Evolutionary conservation across 2,329 filamentous ascomycete genomes (phyloP), one percentile per base, ranked within the genome.

Genomic region (Aspergillus japonicus): DNA sequence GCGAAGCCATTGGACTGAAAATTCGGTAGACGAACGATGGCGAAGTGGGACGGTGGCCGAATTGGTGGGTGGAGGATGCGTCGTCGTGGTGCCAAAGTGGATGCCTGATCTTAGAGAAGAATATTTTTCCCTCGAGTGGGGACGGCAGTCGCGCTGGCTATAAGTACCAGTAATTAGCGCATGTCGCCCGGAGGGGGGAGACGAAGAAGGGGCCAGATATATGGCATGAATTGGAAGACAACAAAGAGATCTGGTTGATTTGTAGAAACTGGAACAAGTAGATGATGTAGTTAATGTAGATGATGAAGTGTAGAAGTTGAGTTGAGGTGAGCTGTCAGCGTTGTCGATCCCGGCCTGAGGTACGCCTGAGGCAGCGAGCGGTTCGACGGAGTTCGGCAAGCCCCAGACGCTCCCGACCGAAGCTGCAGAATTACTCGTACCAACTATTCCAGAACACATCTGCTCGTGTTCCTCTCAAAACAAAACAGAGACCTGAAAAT

Each of bases 21-120:
- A 44, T 19, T 19, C 39, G 16, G 16, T 44, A 44, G 39, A 31
- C 26, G 26, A 56, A 26, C 23, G 14, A n/a, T 24, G 8, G 24
- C 14, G 19, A 24, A 44, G 51, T 53, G 51, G 51, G 23, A 53
- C 51, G 14, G n/a, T 53, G 26, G 35, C 33, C 51, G 33, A 26
- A 39, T 7, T 42, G 31, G 35, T 44, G 39, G 21, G 53, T 39
- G 51, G 24, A 35, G 16, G 51, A 52, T 47, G 50, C 52, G 31
- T 47, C 31, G 56, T 31, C 21, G 50, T 58, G 33, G 47, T 50
- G 50, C 33, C 26, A 29, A 33, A 58, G 47, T 58, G 59, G 59
- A 55, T 61, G 59, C 55, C 57, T 50, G 54, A 59, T 59, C 51
- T 59, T 53, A 52, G 57, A 59, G 57, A 35, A 54, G 33, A 21